phyloP scores from a whole-genome alignment of 225 moss, liverwort and hornwort species.

The Polytrichum formosum region DNA sequence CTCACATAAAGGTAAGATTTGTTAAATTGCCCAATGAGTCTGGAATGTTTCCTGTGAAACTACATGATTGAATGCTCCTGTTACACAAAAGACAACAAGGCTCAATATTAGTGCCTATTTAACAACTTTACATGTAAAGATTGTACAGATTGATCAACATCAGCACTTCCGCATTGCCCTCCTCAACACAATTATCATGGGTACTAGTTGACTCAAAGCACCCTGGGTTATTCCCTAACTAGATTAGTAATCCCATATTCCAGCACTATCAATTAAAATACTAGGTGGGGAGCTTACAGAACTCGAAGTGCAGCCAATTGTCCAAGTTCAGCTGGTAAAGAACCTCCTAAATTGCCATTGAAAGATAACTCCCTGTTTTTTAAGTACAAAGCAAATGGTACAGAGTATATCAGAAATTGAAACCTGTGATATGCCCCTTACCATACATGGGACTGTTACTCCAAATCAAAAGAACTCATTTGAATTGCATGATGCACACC shows the following conservation, averaged over 20 bases:
- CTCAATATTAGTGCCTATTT: no score
- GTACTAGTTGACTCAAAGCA: no score
- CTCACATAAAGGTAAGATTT: constrained; percentile 45
- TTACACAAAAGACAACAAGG: neutral
- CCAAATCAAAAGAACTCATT: neutral
- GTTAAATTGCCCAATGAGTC: constrained; percentile 33
- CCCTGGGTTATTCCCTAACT: no score
- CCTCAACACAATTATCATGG: no score
- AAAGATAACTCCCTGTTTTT: constrained; percentile 44
- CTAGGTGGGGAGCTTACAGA: constrained; percentile 34
- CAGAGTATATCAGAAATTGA: neutral
- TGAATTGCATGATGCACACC: neutral
- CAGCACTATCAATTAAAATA: neutral
- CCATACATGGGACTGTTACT: neutral
- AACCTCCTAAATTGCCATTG: constrained; percentile 23
- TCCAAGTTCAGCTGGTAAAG: constrained; percentile 40
- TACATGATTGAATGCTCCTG: constrained; percentile 46
- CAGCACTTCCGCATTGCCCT: no score
- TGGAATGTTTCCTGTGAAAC: constrained; percentile 35
- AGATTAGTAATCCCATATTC: no score
- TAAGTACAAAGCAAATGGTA: neutral
- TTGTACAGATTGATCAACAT: no score
- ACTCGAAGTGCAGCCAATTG: constrained; percentile 20
- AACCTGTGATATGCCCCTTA: neutral
- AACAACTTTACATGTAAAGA: no score